These are phyloP conservation scores for Penicillium waksmanii DNA, from an alignment of 495 filamentous ascomycete genomes.

Conservation along the genomic window DNA sequence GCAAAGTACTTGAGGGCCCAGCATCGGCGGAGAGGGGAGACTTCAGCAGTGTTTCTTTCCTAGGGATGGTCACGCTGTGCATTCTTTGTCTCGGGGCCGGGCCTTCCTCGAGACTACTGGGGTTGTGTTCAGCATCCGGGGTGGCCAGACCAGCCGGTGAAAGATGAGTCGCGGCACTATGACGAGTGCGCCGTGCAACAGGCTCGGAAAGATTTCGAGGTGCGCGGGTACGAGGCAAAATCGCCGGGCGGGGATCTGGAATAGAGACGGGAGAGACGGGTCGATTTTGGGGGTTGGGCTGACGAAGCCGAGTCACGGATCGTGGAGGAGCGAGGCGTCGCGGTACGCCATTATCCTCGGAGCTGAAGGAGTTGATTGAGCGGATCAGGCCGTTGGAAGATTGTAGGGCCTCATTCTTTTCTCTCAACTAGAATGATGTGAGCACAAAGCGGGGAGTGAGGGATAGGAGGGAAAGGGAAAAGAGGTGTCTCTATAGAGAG, in stretches of 20 bases:
- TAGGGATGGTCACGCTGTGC: constrained; percentile 39
- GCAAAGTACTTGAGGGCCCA: constrained; percentile 15
- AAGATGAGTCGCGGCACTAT: constrained; percentile 34
- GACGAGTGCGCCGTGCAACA: constrained; percentile 37
- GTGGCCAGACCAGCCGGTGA: constrained; percentile 44
- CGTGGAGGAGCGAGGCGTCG: constrained; percentile 33
- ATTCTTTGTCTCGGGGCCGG: constrained; percentile 34
- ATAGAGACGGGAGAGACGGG: constrained; percentile 62
- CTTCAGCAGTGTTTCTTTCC: constrained; percentile 39
- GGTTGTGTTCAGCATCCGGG: constrained; percentile 45
- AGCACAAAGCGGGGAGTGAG: constrained; percentile 11
- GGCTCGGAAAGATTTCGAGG: constrained; percentile 41
- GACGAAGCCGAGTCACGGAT: constrained; percentile 31
- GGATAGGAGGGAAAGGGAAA: not conserved
- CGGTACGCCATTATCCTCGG: constrained; percentile 33
- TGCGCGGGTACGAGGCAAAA: constrained; percentile 34
- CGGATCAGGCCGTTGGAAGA: constrained; percentile 60
- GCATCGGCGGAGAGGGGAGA: constrained; percentile 46
- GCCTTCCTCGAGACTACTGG: constrained; percentile 35
- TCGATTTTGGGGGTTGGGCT: constrained; percentile 46
- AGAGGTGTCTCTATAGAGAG: not conserved
- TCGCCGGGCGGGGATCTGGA: constrained; percentile 56
- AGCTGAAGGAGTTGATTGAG: constrained; percentile 47
- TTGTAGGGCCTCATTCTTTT: constrained; percentile 52
- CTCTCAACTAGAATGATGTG: constrained; percentile 46